Conservation (phyloP, 495 filamentous ascomycete genomes). For the Bathelium albidoporum region DNA sequence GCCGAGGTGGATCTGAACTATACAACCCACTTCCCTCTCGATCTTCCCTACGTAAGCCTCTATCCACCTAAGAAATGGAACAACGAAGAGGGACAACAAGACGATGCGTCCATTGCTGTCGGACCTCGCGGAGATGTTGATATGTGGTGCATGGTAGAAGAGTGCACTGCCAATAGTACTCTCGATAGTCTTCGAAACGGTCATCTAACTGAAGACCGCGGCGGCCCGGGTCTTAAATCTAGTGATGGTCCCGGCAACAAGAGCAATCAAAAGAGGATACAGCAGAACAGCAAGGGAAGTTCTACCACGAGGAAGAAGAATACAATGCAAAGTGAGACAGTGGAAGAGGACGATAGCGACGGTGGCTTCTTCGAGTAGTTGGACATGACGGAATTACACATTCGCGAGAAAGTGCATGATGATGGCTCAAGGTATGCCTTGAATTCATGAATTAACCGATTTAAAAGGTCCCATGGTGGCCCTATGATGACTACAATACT, state of each 20-base stretch:
- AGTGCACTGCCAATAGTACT: conserved; percentile 56
- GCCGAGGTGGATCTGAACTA: conserved; percentile 77
- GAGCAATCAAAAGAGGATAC: no score
- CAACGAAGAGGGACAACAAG: conserved; percentile 15
- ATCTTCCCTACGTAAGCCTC: conserved; percentile 68
- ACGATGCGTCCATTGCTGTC: no score
- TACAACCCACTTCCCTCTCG: conserved; percentile 68
- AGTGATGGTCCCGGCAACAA: no score
- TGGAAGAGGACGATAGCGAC: conserved; percentile 42
- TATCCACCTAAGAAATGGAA: conserved; percentile 40
- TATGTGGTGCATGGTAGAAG: conserved; percentile 61
- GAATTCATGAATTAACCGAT: no score
- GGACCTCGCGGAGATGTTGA: conserved; percentile 38
- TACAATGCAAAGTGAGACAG: no score
- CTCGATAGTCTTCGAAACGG: conserved; percentile 39
- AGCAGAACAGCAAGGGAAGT: no score
- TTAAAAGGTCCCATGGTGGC: no score
- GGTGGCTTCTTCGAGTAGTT: conserved; percentile 43
- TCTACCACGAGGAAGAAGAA: no score
- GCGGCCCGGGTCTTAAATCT: no score
- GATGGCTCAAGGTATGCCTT: no score
- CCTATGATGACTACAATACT: neutral
- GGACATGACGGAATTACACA: neutral
- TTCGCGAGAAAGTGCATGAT: no score
- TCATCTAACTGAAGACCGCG: conserved; percentile 30